Evolutionary conservation across 2,329 filamentous ascomycete genomes (phyloP).

Genomic region (Penicillium capsulatum): DNA sequence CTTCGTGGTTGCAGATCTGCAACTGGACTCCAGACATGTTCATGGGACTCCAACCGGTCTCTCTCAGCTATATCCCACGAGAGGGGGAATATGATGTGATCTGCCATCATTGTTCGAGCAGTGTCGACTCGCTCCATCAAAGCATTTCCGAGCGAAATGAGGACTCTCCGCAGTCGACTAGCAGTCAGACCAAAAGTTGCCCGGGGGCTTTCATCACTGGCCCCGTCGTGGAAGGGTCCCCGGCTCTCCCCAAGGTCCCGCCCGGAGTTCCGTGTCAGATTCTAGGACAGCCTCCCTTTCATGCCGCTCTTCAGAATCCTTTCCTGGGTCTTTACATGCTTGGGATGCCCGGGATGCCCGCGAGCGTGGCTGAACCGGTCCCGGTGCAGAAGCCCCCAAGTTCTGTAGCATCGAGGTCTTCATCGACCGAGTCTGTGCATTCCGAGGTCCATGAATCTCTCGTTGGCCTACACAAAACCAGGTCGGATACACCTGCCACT

Average conservation of each 20-base stretch:
- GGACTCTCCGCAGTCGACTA: constrained; percentile 5
- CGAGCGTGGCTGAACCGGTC: constrained; percentile 1
- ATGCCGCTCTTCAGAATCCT: constrained; percentile 16
- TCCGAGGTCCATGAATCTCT: not conserved
- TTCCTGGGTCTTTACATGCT: constrained; percentile 23
- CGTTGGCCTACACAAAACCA: not conserved
- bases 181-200: constrained; percentile 5
- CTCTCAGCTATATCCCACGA: constrained; percentile 21
- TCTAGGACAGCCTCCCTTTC: constrained; percentile 18
- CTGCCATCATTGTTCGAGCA: constrained; percentile 28
- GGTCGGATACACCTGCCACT: not conserved
- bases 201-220: constrained; percentile 2
- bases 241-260: not conserved
- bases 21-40: constrained; percentile 22
- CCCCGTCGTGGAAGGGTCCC: not conserved
- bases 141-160: constrained; percentile 23
- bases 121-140: constrained; percentile 21
- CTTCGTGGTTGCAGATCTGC: constrained; percentile 32
- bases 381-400: constrained; percentile 1
- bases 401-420: not conserved
- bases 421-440: not conserved
- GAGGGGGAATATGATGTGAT: constrained; percentile 34
- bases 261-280: not conserved
- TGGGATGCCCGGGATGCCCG: constrained; percentile 2
- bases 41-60: constrained; percentile 23